Base-by-base conservation (phyloP, 805 yeast species). In the Zygosaccharomyces kombuchaensis region DNA sequence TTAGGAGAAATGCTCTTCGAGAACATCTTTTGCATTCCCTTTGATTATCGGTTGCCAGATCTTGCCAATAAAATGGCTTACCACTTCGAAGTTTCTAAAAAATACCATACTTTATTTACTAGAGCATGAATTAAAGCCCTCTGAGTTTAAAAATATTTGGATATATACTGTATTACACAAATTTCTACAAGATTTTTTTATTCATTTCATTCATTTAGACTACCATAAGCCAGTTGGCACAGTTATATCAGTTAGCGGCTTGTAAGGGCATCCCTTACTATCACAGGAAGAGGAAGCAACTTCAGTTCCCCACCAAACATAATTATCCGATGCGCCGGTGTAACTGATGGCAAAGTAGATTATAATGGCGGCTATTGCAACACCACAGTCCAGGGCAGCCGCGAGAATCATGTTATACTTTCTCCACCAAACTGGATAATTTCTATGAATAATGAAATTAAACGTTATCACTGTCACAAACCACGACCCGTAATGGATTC, bases 351-450 rank as follows among this genome's bases (percentile, higher is more conserved):
- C 66, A 53, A 81, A 70, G 57, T 81, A 81, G 9, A 83, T 74
- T 21, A 81, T 48, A 42, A 83, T 66, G 2, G 83, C 75, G 21
- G 84, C 74, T 52, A 80, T 71, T 0, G 87, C 87, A 10, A 82
- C 74, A 1, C 87, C 87, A 6, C 84, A 76, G 37, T 82, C 82
- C 19, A 84, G 61, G 1, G 80, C 89, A 17, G 84, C 80, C 13
- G 85, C 76, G 44, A 84, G 65, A 3, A 82, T 75, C 58, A 81
- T 82, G 60, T 82, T 82, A 62, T 84, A 84, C 62, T 82, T 83
- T 34, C 82, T 81, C 89, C 90, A 84, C 90, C 89, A 84, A 38
- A 72, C 66, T 40, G 77, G 68, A 66, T 77, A 81, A 48, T 71
- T 69, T 40, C 77, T 71, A 48, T 78, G 79, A 46, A 83, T 65